phyloP scores from a whole-genome alignment of 306 rosid genomes.

The Castanea mollissima region DNA sequence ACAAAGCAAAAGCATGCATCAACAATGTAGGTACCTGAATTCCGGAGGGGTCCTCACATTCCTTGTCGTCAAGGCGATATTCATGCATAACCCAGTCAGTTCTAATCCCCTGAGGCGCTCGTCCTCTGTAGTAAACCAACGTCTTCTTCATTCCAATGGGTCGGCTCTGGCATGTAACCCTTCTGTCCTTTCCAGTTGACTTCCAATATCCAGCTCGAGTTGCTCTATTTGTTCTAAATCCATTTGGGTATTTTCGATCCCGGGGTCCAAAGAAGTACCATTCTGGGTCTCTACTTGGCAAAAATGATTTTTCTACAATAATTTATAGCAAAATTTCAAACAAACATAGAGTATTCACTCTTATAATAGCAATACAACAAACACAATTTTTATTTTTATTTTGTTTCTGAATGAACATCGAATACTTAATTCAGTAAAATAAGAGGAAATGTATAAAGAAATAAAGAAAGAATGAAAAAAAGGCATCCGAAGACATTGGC shows the following conservation, averaged over 20 bases:
- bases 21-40: constrained; percentile 50
- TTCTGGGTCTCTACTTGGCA: constrained; percentile 97
- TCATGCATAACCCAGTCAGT: constrained; percentile 99
- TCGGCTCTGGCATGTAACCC: constrained; percentile 64
- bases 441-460: too few species aligned
- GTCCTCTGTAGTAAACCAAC: constrained; percentile 84
- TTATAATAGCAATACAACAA: too few species aligned
- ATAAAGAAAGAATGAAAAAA: too few species aligned
- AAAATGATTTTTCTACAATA: constrained; percentile 74
- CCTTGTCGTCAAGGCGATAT: constrained; percentile 88
- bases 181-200: constrained; percentile 89
- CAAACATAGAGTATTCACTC: not conserved
- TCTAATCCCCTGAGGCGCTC: constrained; percentile 97
- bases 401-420: too few species aligned
- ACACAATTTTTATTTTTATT: too few species aligned
- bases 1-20: too few species aligned
- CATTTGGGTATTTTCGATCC: constrained; percentile 92
- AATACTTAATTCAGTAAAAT: too few species aligned
- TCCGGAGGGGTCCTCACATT: constrained; percentile 63
- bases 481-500: too few species aligned
- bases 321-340: not conserved
- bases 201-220: constrained; percentile 98
- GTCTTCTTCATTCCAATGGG: constrained; percentile 99
- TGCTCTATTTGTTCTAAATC: constrained; percentile 94
- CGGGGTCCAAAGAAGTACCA: constrained; percentile 99